Conservation (phyloP, 768 basidiomycete species). For the Rhodotorula paludigena region DNA sequence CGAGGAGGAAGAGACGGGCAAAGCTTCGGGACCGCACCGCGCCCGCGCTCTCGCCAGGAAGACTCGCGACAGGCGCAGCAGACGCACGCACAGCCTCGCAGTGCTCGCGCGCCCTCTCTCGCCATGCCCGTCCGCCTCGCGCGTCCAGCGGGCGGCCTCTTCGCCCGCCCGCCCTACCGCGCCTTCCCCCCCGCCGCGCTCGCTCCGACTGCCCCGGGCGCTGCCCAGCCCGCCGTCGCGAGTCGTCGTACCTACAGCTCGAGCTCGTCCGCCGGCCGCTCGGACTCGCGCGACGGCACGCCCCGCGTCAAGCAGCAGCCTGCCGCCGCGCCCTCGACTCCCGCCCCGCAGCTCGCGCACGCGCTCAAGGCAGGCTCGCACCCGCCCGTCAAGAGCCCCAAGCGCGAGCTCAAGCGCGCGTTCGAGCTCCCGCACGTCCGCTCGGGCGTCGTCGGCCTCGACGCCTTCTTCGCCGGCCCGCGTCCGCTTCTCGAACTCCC, state of each 20-base stretch:
- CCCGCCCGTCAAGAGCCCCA: background rate
- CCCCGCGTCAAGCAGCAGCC: background rate
- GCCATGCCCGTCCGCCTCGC: background rate
- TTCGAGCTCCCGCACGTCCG: constrained; percentile 32
- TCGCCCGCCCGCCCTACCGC: background rate
- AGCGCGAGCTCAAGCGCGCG: background rate
- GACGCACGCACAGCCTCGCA: too few species aligned
- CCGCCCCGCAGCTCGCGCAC: background rate
- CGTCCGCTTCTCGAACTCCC: constrained; percentile 40
- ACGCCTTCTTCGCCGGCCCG: constrained; percentile 35
- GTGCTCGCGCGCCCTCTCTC: too few species aligned
- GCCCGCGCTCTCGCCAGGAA: background rate
- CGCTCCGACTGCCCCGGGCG: background rate
- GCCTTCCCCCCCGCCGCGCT: background rate
- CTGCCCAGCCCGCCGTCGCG: background rate
- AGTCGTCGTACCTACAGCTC: background rate
- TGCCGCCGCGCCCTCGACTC: background rate
- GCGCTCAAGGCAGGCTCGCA: background rate
- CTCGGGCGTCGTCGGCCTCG: constrained; percentile 19
- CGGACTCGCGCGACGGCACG: background rate
- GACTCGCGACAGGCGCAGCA: background rate
- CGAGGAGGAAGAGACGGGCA: too few species aligned
- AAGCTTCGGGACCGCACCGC: too few species aligned
- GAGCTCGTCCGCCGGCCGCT: constrained; percentile 5
- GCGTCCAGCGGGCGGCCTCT: background rate